A percentile compares a stretch with the other conserved stretches of the same genome.
Evolutionary conservation across 352 stramenopile genomes (phyloP).

Genomic region (Porosira glacialis): DNA sequence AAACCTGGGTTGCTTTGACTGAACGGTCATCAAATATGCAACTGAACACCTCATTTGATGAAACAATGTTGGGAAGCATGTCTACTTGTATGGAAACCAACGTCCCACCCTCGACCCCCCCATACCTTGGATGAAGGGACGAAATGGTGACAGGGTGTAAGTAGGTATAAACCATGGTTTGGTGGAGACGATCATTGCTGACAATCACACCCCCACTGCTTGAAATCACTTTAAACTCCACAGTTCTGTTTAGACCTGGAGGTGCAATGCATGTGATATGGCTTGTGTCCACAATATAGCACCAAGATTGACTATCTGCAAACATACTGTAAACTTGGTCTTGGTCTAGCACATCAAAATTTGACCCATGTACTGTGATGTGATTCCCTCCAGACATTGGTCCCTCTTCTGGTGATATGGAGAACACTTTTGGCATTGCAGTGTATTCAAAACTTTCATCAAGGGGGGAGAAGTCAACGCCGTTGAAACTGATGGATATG

Average conservation of each 20-base stretch:
- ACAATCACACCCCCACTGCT: not conserved
- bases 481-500: constrained; percentile 31
- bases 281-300: constrained; percentile 4
- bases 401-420: constrained; percentile 13
- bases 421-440: constrained; percentile 18
- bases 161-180: constrained; percentile 22
- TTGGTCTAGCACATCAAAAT: constrained; percentile 9
- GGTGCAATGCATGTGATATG: constrained; percentile 18
- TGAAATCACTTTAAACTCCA: constrained; percentile 18
- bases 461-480: constrained; percentile 30
- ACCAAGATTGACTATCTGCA: constrained; percentile 9
- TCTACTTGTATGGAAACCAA: constrained; percentile 17
- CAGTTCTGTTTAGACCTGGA: constrained; percentile 6
- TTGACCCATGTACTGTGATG: constrained; percentile 8
- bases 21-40: constrained; percentile 3
- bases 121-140: constrained; percentile 20
- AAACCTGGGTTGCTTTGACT: constrained; percentile 1
- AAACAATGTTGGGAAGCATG: not conserved
- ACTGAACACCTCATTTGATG: constrained; percentile 13
- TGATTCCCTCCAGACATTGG: constrained; percentile 2
- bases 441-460: constrained; percentile 14
- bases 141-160: constrained; percentile 16
- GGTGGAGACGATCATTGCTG: constrained; percentile 8
- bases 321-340: constrained; percentile 13
- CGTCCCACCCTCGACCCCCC: constrained; percentile 14